Evolutionary conservation across 305 asterid species (phyloP).

Genomic region (Fraxinus greggii): DNA sequence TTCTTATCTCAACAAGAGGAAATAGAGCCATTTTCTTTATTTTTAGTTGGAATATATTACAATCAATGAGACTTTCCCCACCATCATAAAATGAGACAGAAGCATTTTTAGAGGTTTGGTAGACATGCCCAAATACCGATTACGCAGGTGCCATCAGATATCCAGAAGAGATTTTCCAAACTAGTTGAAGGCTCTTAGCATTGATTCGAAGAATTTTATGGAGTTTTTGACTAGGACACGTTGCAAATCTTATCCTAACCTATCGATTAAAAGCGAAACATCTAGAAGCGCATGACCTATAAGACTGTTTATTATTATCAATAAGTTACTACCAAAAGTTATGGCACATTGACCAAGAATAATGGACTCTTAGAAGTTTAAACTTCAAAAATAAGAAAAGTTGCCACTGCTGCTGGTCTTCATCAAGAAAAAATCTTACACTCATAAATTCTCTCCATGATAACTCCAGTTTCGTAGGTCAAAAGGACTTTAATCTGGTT

Average conservation of each 20-base stretch:
- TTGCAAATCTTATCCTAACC: neutral
- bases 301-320: neutral
- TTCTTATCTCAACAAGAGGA: neutral
- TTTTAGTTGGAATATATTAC: neutral
- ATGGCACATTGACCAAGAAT: neutral
- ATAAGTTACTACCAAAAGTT: neutral
- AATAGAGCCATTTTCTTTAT: neutral
- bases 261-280: no score
- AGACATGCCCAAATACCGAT: neutral
- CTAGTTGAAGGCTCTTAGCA: neutral
- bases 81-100: neutral
- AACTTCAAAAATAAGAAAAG: neutral
- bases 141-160: neutral
- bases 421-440: neutral
- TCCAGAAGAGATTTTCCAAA: neutral
- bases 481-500: neutral
- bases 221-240: neutral
- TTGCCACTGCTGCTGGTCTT: neutral
- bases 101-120: neutral
- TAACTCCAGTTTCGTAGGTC: neutral
- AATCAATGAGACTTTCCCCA: neutral
- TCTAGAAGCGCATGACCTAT: neutral
- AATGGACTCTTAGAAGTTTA: neutral
- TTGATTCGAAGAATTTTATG: neutral
- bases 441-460: neutral